Evolutionary conservation across 2,329 filamentous ascomycete species (phyloP).

Genomic region (Aspergillus vadensis): DNA sequence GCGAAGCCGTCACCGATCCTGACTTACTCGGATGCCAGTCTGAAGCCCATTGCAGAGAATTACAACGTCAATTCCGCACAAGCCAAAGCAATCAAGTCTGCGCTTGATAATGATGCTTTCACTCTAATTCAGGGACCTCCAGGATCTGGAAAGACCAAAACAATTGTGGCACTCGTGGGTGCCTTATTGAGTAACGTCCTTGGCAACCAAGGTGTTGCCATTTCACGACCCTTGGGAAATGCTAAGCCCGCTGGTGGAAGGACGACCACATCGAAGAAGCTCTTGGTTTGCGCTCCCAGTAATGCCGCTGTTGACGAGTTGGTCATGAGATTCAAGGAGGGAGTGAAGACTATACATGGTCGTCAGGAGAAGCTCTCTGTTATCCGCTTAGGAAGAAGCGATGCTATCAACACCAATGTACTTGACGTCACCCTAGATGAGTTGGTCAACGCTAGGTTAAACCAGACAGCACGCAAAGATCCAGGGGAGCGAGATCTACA

Average conservation of each 20-base stretch:
- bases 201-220: constrained; percentile 51
- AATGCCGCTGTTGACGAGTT: constrained; percentile 97
- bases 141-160: constrained; percentile 97
- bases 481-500: constrained; percentile 55
- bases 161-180: constrained; percentile 93
- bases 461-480: constrained; percentile 46
- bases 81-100: constrained; percentile 86
- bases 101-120: constrained; percentile 93
- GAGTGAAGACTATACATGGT: constrained; percentile 76
- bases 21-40: constrained; percentile 72
- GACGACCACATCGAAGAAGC: constrained; percentile 67
- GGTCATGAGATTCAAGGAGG: constrained; percentile 86
- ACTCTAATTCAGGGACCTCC: constrained; percentile 95
- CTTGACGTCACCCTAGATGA: constrained; percentile 92
- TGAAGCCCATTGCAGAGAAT: constrained; percentile 69
- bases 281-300: constrained; percentile 95
- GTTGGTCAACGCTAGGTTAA: constrained; percentile 74
- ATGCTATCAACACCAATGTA: constrained; percentile 88
- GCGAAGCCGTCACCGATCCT: constrained; percentile 89
- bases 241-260: constrained; percentile 32
- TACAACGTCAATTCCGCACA: constrained; percentile 88
- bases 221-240: constrained; percentile 48
- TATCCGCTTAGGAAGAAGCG: constrained; percentile 83
- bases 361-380: constrained; percentile 77
- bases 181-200: constrained; percentile 70